Base-by-base conservation (phyloP, 495 filamentous ascomycete species). In the Lophiostoma macrostomum region DNA sequence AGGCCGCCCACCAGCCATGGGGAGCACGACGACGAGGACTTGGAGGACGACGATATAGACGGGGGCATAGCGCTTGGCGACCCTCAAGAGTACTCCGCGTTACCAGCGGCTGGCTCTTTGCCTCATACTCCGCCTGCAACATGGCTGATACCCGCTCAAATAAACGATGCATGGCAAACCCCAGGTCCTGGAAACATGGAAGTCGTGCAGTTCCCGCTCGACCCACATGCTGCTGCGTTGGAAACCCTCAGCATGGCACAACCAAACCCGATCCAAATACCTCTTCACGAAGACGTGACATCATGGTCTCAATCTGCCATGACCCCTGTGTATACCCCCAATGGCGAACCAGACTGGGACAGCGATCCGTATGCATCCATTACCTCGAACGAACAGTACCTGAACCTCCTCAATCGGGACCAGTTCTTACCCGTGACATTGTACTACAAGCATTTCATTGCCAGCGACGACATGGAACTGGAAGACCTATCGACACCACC, bases 1-100 rank as follows among this genome's bases (percentile, higher is more conserved):
- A 43, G 58, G 28, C 52, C 58, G 32, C 53, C 45, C 44, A 52
- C 51, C n/a, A 51, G 39, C 45, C 32, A 46, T n/a, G 58, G 19
- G 6, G 35, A 43, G 13, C 40, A 52, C 4, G 52, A 46, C 6
- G 51, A 61, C 1, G 39, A 40, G 0, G 30, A 37, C 14, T 38
- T 30, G 7, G 14, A 39, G n/a, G 57, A 52, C 4, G 52, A 57
- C 45, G 32, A 46, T 18, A 19, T 37, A 4, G 4, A 16, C 16
- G 53, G 53, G 31, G 58, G 58, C 27, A 57, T 62, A 28, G 30
- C 53, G 16, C 48, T 62, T 24, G 5, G 22, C 24, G 27, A 36
- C n/a, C 35, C 41, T 4, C 16, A n/a, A 7, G 14, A 32, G 48
- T 22, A 14, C 34, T 10, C 28, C 4, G 18, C 27, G 8, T n/a